Evolutionary conservation across 768 basidiomycete genomes (phyloP), one percentile per base, ranked within the genome.

Genomic region (Tulasnella sp.): DNA sequence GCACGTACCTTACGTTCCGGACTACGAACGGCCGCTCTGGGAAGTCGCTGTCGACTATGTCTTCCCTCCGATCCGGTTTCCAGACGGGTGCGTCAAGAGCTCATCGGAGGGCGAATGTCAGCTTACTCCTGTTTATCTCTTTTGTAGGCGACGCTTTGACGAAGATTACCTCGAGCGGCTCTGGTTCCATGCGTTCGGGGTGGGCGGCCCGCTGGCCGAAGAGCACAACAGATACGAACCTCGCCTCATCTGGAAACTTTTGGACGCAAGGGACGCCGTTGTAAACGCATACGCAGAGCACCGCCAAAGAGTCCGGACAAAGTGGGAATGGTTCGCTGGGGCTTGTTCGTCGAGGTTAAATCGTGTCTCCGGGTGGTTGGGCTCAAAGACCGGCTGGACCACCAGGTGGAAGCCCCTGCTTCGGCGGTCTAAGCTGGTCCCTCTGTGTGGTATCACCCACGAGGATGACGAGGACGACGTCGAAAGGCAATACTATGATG

Each of bases 1-100:
- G 60, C 77, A 78, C 60, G 34, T 78, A 64, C 77, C 77, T 64
- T 78, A 78, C 44, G 41, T 54, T 58, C 77, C 77, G 41, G 77
- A 72, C 31, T 42, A 64, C 40, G 50, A 54, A n/a, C 77, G 77
- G n/a, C 41, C 54, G 58, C 50, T 54, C 31, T 78, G 77, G 77
- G 54, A 64, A 22, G 40, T 54, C 14, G 12, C 69, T 16, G 58
- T 78, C 77, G 77, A 78, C 77, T 41, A 46, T 22, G 44, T 78
- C 58, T 64, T 78, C 14, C 77, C 77, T 7, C 77, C 77, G 40
- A 64, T 78, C 20, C 58, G 50, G 31, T 60, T 64, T 42, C 54
- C 50, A 64, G 77, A 78, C 18, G 77, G 77, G 77, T 78, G 37
- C 3, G 77, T 42, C 34, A 20, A 20, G 28, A 28, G 0, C 16